Base-by-base conservation (phyloP, 306 rosid species). In the Bauhinia variegata region DNA sequence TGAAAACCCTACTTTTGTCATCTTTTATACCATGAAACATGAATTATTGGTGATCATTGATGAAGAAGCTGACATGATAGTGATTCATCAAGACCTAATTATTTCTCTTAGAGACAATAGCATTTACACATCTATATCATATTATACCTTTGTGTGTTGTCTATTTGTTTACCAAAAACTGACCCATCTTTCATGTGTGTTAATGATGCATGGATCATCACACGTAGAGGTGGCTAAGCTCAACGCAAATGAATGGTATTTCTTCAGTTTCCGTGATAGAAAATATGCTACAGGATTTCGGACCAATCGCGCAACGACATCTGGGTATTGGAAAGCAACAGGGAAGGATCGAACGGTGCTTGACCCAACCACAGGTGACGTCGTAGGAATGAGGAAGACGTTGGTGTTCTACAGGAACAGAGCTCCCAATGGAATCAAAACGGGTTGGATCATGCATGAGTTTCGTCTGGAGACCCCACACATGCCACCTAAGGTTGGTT, bases 381-480 rank as follows among this genome's bases (percentile, higher is more conserved):
- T 83, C 11, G 87, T 95, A 58, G 99, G 98, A 73, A 93, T 89
- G 98, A 86, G 97, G 63, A 93, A 93, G 80, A 93, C 98, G 0
- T 49, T 93, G 68, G 98, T 93, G 82, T 93, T 93, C 80, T 93
- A 93, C 19, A 60, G 76, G 70, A 88, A 89, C 71, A 78, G 98
- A 63, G 98, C 98, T 59, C 98, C 98, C 0, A 93, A 88, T 67
- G 98, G 98, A 9, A 83, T 93, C 75, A 93, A 93, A 80, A 81
- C 95, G 0, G 95, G 97, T 30, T 93, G 98, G 98, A 93, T 93
- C 61, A 95, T 95, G 99, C 99, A 95, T 37, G 99, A 95, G 82
- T 95, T 90, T 79, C 86, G 99, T 4, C 72, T 95, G 65, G 99
- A 95, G 86, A 87, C 99, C 79, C 97, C 96, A 80, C 97, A 95